Conservation (phyloP, 1,284 basidiomycete species). For the Marasmius sp. region DNA sequence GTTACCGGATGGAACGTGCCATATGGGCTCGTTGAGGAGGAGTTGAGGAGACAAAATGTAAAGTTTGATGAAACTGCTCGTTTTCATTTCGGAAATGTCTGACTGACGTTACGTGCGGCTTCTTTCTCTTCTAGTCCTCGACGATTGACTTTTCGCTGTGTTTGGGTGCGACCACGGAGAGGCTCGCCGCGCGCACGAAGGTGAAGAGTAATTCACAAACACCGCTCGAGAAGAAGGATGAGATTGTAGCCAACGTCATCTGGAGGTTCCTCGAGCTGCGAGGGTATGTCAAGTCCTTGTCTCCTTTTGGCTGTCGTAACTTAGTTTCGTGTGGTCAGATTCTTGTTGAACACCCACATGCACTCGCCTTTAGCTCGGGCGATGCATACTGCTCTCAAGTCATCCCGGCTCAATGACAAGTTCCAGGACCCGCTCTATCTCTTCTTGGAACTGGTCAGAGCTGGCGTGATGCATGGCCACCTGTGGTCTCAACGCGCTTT, state of each 20-base stretch:
- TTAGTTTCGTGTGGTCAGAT: constrained; percentile 45
- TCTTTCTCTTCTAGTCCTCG: constrained; percentile 61
- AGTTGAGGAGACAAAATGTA: constrained; percentile 94
- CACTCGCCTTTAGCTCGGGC: constrained; percentile 91
- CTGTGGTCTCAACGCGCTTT: constrained; percentile 87
- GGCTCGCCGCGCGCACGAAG: constrained; percentile 77
- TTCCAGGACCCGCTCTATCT: constrained; percentile 96
- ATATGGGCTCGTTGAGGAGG: constrained; percentile 87
- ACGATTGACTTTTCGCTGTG: constrained; percentile 98
- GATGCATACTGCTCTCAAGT: constrained; percentile 79
- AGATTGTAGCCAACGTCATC: constrained; percentile 96
- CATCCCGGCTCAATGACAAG: constrained; percentile 90
- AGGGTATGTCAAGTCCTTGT: constrained; percentile 55
- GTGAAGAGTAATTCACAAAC: constrained; percentile 44
- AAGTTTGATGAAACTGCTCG: constrained; percentile 19
- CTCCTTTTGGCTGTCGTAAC: constrained; percentile 14
- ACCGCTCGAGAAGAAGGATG: constrained; percentile 95
- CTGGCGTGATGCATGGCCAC: constrained; percentile 93
- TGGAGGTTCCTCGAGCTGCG: constrained; percentile 97
- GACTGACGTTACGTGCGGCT: constrained; percentile 8
- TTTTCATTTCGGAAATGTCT: constrained; percentile 5
- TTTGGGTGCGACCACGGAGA: constrained; percentile 87
- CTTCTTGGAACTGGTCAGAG: constrained; percentile 90
- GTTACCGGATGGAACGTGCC: constrained; percentile 93
- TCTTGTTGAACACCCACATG: constrained; percentile 84